Conservation (phyloP, 495 filamentous ascomycete genomes). For the Pseudoneurospora amorphoporcata region DNA sequence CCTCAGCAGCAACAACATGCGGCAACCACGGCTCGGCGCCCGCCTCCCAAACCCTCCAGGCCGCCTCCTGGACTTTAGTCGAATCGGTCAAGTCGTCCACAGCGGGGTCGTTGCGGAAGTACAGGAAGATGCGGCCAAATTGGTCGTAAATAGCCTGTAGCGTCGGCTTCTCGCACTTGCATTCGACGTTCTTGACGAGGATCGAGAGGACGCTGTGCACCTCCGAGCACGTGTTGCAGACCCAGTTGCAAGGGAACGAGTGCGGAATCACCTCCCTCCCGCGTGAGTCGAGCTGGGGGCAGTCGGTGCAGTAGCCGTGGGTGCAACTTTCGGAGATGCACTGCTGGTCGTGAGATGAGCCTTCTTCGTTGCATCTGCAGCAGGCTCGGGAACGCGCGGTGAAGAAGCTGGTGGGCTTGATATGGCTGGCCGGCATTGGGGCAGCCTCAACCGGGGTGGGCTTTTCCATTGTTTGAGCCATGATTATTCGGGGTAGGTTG, state of each 20-base stretch:
- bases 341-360: neutral
- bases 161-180: constrained; percentile 11
- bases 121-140: constrained; percentile 21
- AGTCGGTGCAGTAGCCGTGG: constrained; percentile 8
- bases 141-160: constrained; percentile 27
- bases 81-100: constrained; percentile 18
- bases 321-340: neutral
- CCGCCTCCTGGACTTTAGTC: constrained; percentile 17
- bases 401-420: constrained; percentile 10
- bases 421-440: constrained; percentile 6
- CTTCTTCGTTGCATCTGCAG: constrained; percentile 10
- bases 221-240: constrained; percentile 18
- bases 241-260: constrained; percentile 18
- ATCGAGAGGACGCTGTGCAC: constrained; percentile 13
- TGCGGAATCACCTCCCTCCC: constrained; percentile 8
- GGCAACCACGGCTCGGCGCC: constrained; percentile 15
- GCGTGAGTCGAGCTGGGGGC: constrained; percentile 3
- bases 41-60: constrained; percentile 17
- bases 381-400: constrained; percentile 5
- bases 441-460: neutral
- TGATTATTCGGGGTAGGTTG: neutral
- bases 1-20: constrained; percentile 2
- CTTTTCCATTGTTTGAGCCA: neutral
- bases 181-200: constrained; percentile 7
- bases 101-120: constrained; percentile 20